Evolutionary conservation across 305 asterid species (phyloP).

Genomic region (Fraxinus paxiana): DNA sequence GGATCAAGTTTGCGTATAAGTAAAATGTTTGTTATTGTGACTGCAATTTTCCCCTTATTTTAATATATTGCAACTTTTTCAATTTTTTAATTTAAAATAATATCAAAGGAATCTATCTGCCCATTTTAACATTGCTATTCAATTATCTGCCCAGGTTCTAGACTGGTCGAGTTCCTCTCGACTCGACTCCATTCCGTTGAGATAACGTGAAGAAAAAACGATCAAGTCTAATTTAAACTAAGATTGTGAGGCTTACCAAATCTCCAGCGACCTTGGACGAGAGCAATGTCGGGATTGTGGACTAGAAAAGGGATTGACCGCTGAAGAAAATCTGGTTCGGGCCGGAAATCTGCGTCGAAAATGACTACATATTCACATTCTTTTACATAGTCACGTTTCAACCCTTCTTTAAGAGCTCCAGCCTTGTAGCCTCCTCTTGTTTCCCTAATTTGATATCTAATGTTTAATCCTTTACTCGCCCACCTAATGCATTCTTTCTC

Average conservation of each 20-base stretch:
- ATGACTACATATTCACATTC: constrained; percentile 68
- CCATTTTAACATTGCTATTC: too few relatives aligned
- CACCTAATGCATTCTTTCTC: constrained; percentile 70
- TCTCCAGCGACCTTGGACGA: constrained; percentile 76
- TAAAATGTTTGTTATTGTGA: not conserved
- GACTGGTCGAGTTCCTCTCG: not conserved
- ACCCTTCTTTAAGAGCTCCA: constrained; percentile 77
- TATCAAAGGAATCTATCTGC: too few relatives aligned
- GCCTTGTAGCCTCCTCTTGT: constrained; percentile 76
- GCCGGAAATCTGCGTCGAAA: constrained; percentile 74
- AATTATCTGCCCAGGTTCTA: not conserved
- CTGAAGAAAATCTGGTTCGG: constrained; percentile 70
- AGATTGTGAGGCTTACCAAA: constrained; percentile 45
- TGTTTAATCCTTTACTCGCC: constrained; percentile 71
- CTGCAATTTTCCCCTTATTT: too few relatives aligned
- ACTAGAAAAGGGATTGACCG: constrained; percentile 64
- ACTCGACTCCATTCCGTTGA: not conserved
- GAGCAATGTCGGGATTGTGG: constrained; percentile 64
- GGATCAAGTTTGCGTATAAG: not conserved
- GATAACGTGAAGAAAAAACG: not conserved
- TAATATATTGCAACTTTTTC: too few relatives aligned
- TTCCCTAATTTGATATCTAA: constrained; percentile 61
- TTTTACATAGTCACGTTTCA: constrained; percentile 56
- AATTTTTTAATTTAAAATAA: too few relatives aligned
- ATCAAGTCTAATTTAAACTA: not conserved